These are phyloP conservation scores for Neurospora sp. DNA, from an alignment of 495 filamentous ascomycete species.

Conservation along the genomic window DNA sequence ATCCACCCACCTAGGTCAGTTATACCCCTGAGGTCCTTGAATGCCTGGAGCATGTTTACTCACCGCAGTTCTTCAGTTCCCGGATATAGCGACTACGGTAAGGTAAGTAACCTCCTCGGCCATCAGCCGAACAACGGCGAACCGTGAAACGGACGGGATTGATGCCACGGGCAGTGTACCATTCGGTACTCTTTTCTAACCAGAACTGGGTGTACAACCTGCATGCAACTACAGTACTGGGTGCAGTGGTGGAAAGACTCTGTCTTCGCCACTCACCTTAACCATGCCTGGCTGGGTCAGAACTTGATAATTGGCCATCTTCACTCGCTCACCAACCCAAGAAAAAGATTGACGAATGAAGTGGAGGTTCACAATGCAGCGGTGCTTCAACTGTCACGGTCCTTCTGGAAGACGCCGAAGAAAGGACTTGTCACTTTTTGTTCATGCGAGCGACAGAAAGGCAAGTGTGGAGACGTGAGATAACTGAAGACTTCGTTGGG, in stretches of 20 bases:
- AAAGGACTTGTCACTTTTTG: background rate
- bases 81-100: background rate
- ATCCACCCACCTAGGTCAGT: no score
- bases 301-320: background rate
- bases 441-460: no score
- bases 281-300: background rate
- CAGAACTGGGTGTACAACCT: background rate
- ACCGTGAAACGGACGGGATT: background rate
- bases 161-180: background rate
- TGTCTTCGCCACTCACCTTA: background rate
- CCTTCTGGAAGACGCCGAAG: background rate
- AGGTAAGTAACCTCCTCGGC: background rate
- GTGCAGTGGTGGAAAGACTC: background rate
- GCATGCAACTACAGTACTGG: no score
- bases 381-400: background rate
- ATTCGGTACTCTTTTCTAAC: background rate
- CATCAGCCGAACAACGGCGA: background rate
- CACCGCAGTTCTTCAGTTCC: no score
- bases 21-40: no score
- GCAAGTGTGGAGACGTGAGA: no score
- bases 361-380: background rate
- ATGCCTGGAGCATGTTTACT: no score
- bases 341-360: background rate
- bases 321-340: background rate
- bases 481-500: no score